A percentile compares a stretch with the other conserved stretches of the same genome.
Conservation (phyloP, 2,329 filamentous ascomycete genomes). For the Aspergillus texensis region DNA sequence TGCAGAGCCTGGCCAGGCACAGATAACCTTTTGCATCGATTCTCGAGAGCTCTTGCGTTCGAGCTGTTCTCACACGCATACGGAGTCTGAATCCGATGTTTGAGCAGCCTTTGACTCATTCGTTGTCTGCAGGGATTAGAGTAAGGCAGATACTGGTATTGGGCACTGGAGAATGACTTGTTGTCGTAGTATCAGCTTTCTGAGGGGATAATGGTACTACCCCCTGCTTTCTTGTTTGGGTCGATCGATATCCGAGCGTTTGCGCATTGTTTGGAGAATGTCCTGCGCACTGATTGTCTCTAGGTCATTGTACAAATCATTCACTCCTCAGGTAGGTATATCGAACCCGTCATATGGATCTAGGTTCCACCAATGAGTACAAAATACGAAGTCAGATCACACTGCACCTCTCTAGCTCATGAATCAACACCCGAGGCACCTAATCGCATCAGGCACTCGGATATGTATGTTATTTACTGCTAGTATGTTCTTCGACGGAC, state of each 20-base stretch:
- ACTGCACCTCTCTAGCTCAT: neutral
- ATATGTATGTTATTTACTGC: neutral
- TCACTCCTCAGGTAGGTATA: neutral
- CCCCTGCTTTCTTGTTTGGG: neutral
- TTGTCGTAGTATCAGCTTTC: neutral
- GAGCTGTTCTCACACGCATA: neutral
- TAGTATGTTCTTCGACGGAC: neutral
- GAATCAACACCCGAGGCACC: neutral
- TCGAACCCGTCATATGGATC: neutral
- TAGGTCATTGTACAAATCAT: neutral
- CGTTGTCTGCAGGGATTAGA: neutral
- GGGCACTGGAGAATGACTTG: neutral
- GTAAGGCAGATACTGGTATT: conserved; percentile 1
- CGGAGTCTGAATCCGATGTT: neutral
- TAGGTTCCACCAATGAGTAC: neutral
- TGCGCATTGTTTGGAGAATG: neutral
- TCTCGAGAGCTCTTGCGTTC: neutral
- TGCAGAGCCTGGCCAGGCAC: conserved; percentile 1
- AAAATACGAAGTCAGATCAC: neutral
- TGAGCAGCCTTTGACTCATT: neutral
- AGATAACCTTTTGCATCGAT: neutral
- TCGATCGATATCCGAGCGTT: neutral
- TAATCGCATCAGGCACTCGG: too few species aligned
- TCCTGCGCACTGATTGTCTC: neutral
- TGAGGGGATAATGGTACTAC: neutral